Base-by-base conservation (phyloP, 371 early-diverging fungal species). In the Lichtheimia ornata region DNA sequence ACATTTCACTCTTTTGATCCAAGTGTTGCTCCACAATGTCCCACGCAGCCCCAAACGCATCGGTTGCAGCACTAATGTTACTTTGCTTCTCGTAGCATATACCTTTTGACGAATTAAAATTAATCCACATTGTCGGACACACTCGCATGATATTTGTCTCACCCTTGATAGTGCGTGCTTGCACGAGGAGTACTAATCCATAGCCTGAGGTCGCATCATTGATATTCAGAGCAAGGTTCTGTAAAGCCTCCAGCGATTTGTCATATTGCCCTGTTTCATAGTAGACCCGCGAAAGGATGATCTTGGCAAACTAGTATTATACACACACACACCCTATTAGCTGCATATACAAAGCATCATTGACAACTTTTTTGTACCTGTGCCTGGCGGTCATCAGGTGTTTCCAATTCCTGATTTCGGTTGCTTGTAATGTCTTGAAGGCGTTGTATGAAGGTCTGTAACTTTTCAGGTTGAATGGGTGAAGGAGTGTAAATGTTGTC, bases 141-240 rank as follows among this genome's bases (percentile, higher is more conserved):
- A 11, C 35, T 18, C 35, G 54, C 35, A 35, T 35, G 28, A 17
- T 27, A 35, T 53, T 14, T 25, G 18, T 30, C 56, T 44, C 50
- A 69, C 84, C 87, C 62, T 84, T 85, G 56, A 85, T 73, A 1
- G 74, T 72, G 35, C 82, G 66, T 49, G 83, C 82, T 53, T 78
- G 80, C 1, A 78, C 70, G 14, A 84, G 58, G 41, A 85, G 63
- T 17, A 80, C 82, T 58, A 87, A 71, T 15, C 78, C 82, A 68
- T 87, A 84, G n/a, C 87, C 87, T 3, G 69, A 47, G 0, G 62
- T 59, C 3, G 70, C 79, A 59, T 74, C 76, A 56, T 76, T 73
- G 14, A 66, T 47, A 11, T 66, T 53, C 30, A 73, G 64, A 5
- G 67, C 72, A 24, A 76, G 50, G 24, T 67, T 54, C 28, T 74